phyloP scores from a whole-genome alignment of 2,329 filamentous ascomycete species.

The Epichloe brachyelytri region DNA sequence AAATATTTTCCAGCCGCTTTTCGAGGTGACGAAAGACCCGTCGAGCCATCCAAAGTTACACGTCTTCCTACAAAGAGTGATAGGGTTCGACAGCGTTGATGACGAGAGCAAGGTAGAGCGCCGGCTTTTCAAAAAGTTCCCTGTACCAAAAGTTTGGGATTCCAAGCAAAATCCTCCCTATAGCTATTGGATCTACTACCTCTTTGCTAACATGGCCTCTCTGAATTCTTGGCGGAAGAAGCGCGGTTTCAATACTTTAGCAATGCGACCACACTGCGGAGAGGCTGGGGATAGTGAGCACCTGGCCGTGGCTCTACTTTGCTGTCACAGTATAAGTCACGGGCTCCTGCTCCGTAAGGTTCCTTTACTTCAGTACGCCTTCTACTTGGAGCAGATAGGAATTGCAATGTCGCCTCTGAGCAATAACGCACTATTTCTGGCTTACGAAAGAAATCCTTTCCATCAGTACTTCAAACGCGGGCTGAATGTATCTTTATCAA shows the following conservation, averaged over 20 bases:
- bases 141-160: conserved; percentile 76
- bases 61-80: conserved; percentile 84
- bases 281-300: conserved; percentile 97
- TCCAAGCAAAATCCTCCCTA: conserved; percentile 95
- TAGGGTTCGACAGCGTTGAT: conserved; percentile 95
- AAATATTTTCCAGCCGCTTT: conserved; percentile 88
- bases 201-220: conserved; percentile 87
- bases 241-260: conserved; percentile 90
- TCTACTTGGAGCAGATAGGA: conserved; percentile 95
- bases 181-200: conserved; percentile 97
- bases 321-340: conserved; percentile 94
- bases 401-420: conserved; percentile 99
- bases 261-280: conserved; percentile 86
- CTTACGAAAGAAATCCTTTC: conserved; percentile 95
- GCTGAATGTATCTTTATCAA: conserved; percentile 89
- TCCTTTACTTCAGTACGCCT: conserved; percentile 87
- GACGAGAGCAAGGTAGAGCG: conserved; percentile 96
- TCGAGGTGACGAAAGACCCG: conserved; percentile 85
- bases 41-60: conserved; percentile 83
- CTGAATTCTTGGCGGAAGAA: conserved; percentile 85
- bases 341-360: conserved; percentile 88
- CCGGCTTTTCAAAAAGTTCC: conserved; percentile 90
- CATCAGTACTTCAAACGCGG: conserved; percentile 90
- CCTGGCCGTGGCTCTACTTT: conserved; percentile 78
- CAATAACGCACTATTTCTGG: conserved; percentile 93